Percentiles rank a stretch among this genome's conserved stretches.
These are phyloP conservation scores for Suhomyces chickasaworum DNA, from an alignment of 1,139 yeast species.

Conservation along the genomic window DNA sequence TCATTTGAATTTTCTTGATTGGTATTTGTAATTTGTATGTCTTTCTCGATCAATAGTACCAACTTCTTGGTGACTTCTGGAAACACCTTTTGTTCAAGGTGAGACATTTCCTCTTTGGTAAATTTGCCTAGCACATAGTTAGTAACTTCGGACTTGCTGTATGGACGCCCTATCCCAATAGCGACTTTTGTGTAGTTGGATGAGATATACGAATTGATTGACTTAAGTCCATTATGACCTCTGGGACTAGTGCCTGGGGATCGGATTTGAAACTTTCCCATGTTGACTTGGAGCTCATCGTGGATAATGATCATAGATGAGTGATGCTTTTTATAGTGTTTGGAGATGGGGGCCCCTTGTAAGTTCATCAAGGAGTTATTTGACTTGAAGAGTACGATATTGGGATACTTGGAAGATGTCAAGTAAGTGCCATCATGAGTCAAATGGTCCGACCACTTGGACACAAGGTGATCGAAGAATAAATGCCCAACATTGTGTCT, in stretches of 20 bases:
- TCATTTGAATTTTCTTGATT: too few species aligned
- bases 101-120: constrained; percentile 36
- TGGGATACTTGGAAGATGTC: constrained; percentile 25
- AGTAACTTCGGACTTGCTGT: constrained; percentile 48
- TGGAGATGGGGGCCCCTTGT: constrained; percentile 56
- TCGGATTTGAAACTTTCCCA: constrained; percentile 66
- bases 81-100: constrained; percentile 36
- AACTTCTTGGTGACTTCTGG: constrained; percentile 41
- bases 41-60: constrained; percentile 30
- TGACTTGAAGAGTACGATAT: constrained; percentile 48
- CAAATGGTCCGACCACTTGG: constrained; percentile 26
- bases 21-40: too few species aligned
- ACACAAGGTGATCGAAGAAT: constrained; percentile 39
- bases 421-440: constrained; percentile 18
- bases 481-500: constrained; percentile 80
- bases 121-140: constrained; percentile 62
- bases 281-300: constrained; percentile 68
- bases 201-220: constrained; percentile 45
- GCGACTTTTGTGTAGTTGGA: constrained; percentile 57
- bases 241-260: constrained; percentile 58
- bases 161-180: constrained; percentile 75
- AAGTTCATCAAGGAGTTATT: constrained; percentile 62
- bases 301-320: constrained; percentile 59
- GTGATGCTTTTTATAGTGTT: constrained; percentile 46
- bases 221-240: constrained; percentile 81